A percentile compares a stretch with the other conserved stretches of the same genome.
These are phyloP conservation scores for Silene vulgaris DNA, from an alignment of 179 eudicot species.

Conservation along the genomic window DNA sequence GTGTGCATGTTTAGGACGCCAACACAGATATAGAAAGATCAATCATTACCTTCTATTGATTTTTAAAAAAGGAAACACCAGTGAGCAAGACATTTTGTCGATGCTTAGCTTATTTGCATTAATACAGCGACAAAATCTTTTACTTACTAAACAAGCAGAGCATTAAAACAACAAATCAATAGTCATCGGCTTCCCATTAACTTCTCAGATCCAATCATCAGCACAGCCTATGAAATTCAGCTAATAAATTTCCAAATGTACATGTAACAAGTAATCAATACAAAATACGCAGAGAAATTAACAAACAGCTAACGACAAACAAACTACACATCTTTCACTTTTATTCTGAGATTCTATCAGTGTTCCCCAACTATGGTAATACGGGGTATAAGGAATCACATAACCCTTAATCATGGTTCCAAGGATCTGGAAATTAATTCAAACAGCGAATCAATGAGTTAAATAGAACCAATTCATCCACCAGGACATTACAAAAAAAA, in stretches of 20 bases:
- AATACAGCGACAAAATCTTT: neutral
- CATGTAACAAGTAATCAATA: neutral
- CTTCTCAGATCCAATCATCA: neutral
- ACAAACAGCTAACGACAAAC: neutral
- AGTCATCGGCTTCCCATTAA: slow-evolving; percentile 4
- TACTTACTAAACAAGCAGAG: neutral
- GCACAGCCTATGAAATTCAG: neutral
- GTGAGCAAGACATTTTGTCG: neutral
- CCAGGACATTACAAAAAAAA: no score
- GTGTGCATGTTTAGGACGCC: neutral
- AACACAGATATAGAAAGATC: neutral
- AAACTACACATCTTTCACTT: no score
- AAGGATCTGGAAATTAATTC: no score
- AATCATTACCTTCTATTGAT: neutral
- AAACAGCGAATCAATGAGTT: no score
- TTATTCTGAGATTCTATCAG: no score
- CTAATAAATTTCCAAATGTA: neutral
- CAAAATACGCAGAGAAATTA: no score
- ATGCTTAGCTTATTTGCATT: neutral
- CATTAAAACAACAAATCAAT: neutral
- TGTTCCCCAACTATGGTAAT: no score
- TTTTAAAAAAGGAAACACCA: neutral
- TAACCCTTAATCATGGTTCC: no score
- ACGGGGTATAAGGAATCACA: no score
- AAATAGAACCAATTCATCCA: no score